Percentiles rank a stretch among this genome's conserved stretches.
phyloP scores from a whole-genome alignment of 1,284 basidiomycete genomes.

The Albatrellus sp. region DNA sequence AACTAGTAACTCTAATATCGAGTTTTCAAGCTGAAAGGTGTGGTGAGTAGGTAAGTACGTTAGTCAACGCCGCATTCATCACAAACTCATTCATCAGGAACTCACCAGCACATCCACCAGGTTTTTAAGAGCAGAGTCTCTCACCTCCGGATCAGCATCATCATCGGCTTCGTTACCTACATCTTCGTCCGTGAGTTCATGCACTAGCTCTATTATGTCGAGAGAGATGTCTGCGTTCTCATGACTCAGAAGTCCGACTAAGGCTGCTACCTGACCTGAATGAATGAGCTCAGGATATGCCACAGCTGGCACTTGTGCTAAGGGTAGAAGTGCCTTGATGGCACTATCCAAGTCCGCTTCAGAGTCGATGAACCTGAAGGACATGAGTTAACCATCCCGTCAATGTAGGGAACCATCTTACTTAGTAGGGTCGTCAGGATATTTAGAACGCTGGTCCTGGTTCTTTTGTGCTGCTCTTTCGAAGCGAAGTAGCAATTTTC shows the following conservation, averaged over 20 bases:
- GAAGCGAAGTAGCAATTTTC: slow-evolving; percentile 69
- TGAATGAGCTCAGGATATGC: slow-evolving; percentile 87
- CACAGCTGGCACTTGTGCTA: slow-evolving; percentile 77
- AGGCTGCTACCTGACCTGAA: slow-evolving; percentile 53
- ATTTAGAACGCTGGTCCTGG: slow-evolving; percentile 88
- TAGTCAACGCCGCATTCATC: not conserved
- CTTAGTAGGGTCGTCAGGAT: slow-evolving; percentile 84
- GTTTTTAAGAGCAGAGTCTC: slow-evolving; percentile 58
- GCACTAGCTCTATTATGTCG: slow-evolving; percentile 81
- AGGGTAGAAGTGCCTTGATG: slow-evolving; percentile 75
- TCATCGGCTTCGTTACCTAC: slow-evolving; percentile 71
- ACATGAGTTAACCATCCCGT: not conserved
- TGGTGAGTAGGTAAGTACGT: not conserved
- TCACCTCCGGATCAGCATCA: slow-evolving; percentile 43
- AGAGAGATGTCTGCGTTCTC: slow-evolving; percentile 93
- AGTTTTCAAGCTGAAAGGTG: slow-evolving; percentile 54
- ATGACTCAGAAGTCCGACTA: slow-evolving; percentile 81
- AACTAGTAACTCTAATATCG: slow-evolving; percentile 80
- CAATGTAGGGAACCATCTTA: slow-evolving; percentile 22
- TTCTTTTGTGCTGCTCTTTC: slow-evolving; percentile 89
- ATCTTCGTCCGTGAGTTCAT: slow-evolving; percentile 95
- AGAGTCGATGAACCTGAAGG: slow-evolving; percentile 87
- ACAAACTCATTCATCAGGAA: slow-evolving; percentile 20
- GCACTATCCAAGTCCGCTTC: slow-evolving; percentile 88
- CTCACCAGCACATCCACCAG: slow-evolving; percentile 68